Base-by-base conservation (phyloP, 345 rosid genomes). In the Linum lewisii region DNA sequence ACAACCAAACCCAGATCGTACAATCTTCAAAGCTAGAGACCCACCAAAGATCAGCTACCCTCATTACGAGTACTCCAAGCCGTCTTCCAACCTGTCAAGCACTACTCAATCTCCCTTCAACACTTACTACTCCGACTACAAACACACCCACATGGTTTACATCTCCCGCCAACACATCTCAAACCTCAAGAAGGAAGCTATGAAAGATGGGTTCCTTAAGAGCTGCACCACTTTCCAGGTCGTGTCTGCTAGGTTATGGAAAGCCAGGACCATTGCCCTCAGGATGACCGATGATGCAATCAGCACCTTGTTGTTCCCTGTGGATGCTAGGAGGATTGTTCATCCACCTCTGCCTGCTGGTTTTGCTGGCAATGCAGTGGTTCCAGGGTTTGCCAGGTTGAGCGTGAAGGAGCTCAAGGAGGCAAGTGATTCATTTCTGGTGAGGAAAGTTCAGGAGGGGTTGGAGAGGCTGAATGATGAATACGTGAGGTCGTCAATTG, bases 291-390 rank as follows among this genome's bases (percentile, higher is more conserved):
- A 63, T 6, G 65, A 69, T 2, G 24, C 2, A 3, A 13, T 19
- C 26, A 59, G 37, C 60, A 64, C 56, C 6, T 51, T 69, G 64
- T n/a, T 69, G 49, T 64, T 64, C 54, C 69, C 73, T 0, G 64
- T 64, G 15, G 60, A 64, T 16, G 44, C 21, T 5, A 19, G 65
- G 32, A 52, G 10, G 20, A 59, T 59, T 7, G 7, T 69, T 4
- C 25, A 4, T 49, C 73, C 73, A 20, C 65, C 54, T 6, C 60
- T 45, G 14, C 73, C 65, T 3, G 13, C 0, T 18, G 73, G 68
- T 19, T 69, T 69, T 50, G 65, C 73, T 9, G 73, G 73, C n/a
- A 69, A 69, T 47, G 73, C 69, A 18, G 34, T 64, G 58, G 51
- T 63, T 6, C 64, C 73, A 1, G 64, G 61, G 10, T 69, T 26